Evolutionary conservation across 176 grass and related monocot genomes (phyloP).

Genomic region (Leersia perrieri): DNA sequence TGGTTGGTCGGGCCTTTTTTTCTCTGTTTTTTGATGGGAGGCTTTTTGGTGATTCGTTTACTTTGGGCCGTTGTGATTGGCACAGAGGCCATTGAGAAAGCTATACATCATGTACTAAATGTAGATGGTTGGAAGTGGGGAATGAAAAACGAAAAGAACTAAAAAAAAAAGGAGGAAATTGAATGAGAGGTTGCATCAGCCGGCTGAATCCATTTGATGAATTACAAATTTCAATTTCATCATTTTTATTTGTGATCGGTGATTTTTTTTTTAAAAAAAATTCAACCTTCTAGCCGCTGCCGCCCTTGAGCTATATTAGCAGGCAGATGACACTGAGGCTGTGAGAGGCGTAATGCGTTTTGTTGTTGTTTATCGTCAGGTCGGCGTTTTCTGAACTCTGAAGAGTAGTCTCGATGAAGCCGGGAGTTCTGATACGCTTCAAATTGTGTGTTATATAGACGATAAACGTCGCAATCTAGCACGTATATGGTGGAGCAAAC

Average conservation of each 20-base stretch:
- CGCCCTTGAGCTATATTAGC: background rate
- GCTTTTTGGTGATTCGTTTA: conserved; percentile 25
- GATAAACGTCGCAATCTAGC: background rate
- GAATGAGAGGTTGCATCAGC: background rate
- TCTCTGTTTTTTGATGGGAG: conserved; percentile 9
- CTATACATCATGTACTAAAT: conserved; percentile 25
- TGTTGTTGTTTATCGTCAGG: background rate
- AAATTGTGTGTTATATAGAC: background rate
- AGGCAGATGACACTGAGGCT: background rate
- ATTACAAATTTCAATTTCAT: background rate
- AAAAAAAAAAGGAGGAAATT: background rate
- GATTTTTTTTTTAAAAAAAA: background rate
- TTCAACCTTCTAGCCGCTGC: background rate
- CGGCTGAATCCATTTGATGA: background rate
- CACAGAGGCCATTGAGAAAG: conserved; percentile 20
- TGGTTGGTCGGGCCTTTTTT: background rate
- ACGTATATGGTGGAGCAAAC: background rate
- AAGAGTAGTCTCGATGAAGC: background rate
- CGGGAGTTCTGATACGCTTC: background rate
- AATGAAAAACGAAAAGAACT: background rate
- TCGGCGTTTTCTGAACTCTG: background rate
- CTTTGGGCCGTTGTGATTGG: conserved; percentile 33
- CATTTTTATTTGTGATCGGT: background rate
- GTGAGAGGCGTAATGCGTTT: background rate
- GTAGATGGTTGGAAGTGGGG: background rate